Base-by-base conservation (phyloP, 208 protist species). In the Trypanosoma cruzi region DNA sequence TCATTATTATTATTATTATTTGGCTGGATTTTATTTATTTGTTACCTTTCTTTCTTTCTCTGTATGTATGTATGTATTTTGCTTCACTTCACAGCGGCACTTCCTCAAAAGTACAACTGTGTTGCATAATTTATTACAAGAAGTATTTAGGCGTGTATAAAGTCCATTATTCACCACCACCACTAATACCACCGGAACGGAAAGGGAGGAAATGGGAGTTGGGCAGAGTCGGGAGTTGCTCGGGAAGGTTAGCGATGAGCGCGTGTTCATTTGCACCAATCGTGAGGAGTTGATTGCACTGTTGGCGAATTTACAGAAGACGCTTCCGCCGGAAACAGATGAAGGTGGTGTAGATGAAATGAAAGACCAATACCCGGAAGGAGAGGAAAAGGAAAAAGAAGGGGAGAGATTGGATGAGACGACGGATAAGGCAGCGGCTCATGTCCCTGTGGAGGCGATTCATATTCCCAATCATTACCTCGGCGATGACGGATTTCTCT, bases 381-480 rank as follows among this genome's bases (percentile, higher is more conserved):
- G 44, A 24, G 20, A 8, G 57, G 56, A 4, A 57, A 31, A 1
- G 22, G 18, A 8, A 22, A 42, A 26, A 63, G 5, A 16, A 63
- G 14, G 0, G 20, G 20, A 22, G 37, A 53, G 1, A 60, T 37
- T n/a, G 14, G 56, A 54, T 28, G 32, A 4, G 11, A 5, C n/a
- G n/a, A 50, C 8, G 4, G 6, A 22, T 18, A 7, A 54, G 42
- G 42, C 7, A 52, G 42, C 22, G 0, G 57, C 53, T 34, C 14
- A 37, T 64, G 42, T 28, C 24, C 48, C 72, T 53, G 26, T 85
- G 59, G 62, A 64, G 36, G 76, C 31, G 64, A 65, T 85, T 22
- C 64, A 71, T 57, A 28, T 85, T 24, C 64, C 75, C 1, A 85
- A 85, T 56, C 76, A 85, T 61, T 85, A 85, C 40, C 31, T 85